Percentiles rank a stretch among this genome's conserved stretches.
phyloP scores from a whole-genome alignment of 2,329 filamentous ascomycete genomes.

The Epichloe sp. region DNA sequence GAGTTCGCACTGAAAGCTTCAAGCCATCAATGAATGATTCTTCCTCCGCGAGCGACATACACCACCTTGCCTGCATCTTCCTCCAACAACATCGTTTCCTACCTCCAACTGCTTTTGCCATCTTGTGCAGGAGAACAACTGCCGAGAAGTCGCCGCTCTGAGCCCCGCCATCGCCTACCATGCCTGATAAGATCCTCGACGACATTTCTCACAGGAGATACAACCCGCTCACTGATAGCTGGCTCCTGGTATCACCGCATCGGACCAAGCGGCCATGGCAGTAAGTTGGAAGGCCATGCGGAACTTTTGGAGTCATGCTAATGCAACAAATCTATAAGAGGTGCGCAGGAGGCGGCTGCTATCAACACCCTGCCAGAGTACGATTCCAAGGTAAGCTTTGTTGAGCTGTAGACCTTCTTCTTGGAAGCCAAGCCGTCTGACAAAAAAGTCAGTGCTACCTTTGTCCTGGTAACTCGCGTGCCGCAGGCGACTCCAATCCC shows the following conservation, averaged over 20 bases:
- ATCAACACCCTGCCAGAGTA: conserved; percentile 62
- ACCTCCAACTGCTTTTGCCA: not conserved
- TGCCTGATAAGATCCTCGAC: conserved; percentile 69
- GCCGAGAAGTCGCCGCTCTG: not conserved
- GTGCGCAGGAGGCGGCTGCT: conserved; percentile 62
- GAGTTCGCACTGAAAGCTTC: not conserved
- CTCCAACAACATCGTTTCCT: not conserved
- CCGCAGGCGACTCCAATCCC: conserved; percentile 76
- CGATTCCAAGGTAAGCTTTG: conserved; percentile 51
- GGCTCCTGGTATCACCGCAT: conserved; percentile 91
- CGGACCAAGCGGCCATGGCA: conserved; percentile 97
- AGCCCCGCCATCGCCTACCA: conserved; percentile 19
- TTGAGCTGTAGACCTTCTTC: not conserved
- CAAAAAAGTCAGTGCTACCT: conserved; percentile 60
- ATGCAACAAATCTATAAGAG: conserved; percentile 35
- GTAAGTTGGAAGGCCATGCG: conserved; percentile 38
- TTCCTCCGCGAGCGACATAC: no score
- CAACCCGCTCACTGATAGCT: conserved; percentile 80
- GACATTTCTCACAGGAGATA: conserved; percentile 94
- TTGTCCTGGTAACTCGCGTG: conserved; percentile 81
- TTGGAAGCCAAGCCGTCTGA: not conserved
- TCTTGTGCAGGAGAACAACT: not conserved
- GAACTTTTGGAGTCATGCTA: not conserved
- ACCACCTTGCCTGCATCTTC: no score
- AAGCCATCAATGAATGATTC: not conserved